Base-by-base conservation (phyloP, 2,329 filamentous ascomycete genomes). In the Diaporthe aspalathi region DNA sequence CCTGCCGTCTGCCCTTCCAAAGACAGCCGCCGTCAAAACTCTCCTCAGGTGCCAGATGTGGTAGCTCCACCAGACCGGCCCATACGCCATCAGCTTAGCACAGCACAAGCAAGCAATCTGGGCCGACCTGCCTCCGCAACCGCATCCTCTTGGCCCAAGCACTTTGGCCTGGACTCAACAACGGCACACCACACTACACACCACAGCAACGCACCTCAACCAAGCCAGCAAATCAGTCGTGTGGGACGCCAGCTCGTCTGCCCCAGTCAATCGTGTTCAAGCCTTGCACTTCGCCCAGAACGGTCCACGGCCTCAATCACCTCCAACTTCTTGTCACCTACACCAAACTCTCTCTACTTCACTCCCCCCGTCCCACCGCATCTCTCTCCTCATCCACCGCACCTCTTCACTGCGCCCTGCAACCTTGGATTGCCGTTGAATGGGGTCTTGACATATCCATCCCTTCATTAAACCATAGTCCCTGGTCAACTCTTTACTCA, bases 401-500 rank as follows among this genome's bases (percentile, higher is more conserved):
- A 43, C 40, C 17, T 57, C 40, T 71, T 73, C 66, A 75, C 74
- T 67, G 73, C 73, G 74, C 66, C 67, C 73, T 60, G 73, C 76
- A 77, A n/a, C 68, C 49, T 29, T 5, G 56, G 45, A 50, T 49
- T 43, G 45, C 45, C 12, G 43, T 57, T 56, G 50, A 60, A 50
- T 45, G 70, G 22, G 43, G 29, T 43, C 47, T 43, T 47, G 63
- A 60, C 47, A n/a, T 29, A 68, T 73, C 76, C 73, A 72, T 67
- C 70, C 52, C 66, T 67, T 65, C 67, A 74, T 73, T 77, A 70
- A 71, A 68, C 35, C 12, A 73, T 73, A 70, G 50, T 63, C 47
- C 27, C 52, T 47, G 68, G 49, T 17, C 75, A 75, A 73, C 66
- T 75, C 78, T 80, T 81, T 81, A 92, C 93, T 95, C 91, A 98